phyloP scores from a whole-genome alignment of 768 basidiomycete species.

The Psilocybe cubensis region DNA sequence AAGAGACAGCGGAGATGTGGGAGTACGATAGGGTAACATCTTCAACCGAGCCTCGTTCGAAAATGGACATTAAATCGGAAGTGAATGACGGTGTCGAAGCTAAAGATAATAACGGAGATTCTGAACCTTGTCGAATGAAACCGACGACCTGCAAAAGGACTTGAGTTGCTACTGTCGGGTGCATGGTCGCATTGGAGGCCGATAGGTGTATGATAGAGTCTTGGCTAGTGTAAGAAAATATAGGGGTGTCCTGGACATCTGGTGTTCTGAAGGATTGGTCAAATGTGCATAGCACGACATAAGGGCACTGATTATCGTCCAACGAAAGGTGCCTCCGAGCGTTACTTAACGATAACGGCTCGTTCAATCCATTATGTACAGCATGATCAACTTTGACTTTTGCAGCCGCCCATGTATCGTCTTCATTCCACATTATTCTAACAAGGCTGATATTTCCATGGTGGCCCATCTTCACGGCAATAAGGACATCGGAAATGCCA shows the following conservation, averaged over 20 bases:
- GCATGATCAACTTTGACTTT: slow-evolving; percentile 9
- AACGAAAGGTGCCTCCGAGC: slow-evolving; percentile 27
- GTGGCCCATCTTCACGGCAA: slow-evolving; percentile 22
- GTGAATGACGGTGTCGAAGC: slow-evolving; percentile 16
- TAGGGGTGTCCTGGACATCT: slow-evolving; percentile 19
- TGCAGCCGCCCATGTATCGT: slow-evolving; percentile 25
- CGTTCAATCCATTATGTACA: neutral
- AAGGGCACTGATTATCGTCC: slow-evolving; percentile 28
- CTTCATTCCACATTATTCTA: slow-evolving; percentile 28
- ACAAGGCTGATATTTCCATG: slow-evolving; percentile 16
- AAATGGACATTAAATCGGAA: slow-evolving; percentile 27
- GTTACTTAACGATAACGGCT: slow-evolving; percentile 8
- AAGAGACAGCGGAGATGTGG: slow-evolving; percentile 21
- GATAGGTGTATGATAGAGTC: slow-evolving; percentile 16
- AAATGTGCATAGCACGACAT: slow-evolving; percentile 26
- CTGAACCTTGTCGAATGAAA: slow-evolving; percentile 19
- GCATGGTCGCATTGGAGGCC: slow-evolving; percentile 19
- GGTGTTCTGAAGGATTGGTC: slow-evolving; percentile 6
- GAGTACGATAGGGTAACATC: slow-evolving; percentile 24
- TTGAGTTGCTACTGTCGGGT: slow-evolving; percentile 29
- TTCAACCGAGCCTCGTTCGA: slow-evolving; percentile 25
- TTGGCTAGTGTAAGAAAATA: slow-evolving; percentile 18
- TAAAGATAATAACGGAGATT: slow-evolving; percentile 14
- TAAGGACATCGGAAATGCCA: slow-evolving; percentile 29
- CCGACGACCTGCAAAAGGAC: slow-evolving; percentile 28